Percentiles rank a stretch among this genome's conserved stretches.
Conservation (phyloP, 805 yeast species). For the Ogataea kodamae region DNA sequence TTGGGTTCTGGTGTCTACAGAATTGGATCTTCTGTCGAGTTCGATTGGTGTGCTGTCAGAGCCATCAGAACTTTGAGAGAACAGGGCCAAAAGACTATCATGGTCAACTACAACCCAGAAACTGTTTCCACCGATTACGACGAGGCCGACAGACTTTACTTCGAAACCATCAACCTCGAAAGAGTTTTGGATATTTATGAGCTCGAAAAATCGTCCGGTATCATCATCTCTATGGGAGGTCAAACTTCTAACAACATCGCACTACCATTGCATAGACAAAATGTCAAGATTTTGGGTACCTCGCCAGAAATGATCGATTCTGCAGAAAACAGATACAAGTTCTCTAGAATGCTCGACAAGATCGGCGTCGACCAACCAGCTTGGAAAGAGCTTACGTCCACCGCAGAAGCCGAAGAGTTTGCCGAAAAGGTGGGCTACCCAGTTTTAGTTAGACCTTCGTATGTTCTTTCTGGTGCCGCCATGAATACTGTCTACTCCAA, state of each 20-base stretch:
- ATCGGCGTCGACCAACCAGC: slow-evolving; percentile 99
- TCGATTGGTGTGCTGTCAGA: slow-evolving; percentile 99
- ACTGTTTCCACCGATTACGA: slow-evolving; percentile 98
- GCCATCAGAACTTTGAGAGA: slow-evolving; percentile 92
- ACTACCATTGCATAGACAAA: slow-evolving; percentile 84
- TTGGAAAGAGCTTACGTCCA: slow-evolving; percentile 95
- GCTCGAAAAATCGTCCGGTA: slow-evolving; percentile 85
- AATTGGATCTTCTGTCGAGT: slow-evolving; percentile 97
- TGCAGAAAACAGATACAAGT: slow-evolving; percentile 97
- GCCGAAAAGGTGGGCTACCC: slow-evolving; percentile 92
- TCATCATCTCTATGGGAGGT: slow-evolving; percentile 97
- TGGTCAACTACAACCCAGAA: slow-evolving; percentile 98
- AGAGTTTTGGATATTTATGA: slow-evolving; percentile 94
- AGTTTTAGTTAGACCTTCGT: slow-evolving; percentile 95
- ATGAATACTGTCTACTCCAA: slow-evolving; percentile 94
- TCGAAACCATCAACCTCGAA: slow-evolving; percentile 92
- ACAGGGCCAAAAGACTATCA: slow-evolving; percentile 82
- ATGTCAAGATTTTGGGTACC: slow-evolving; percentile 93
- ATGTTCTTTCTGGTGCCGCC: slow-evolving; percentile 97
- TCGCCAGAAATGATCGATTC: slow-evolving; percentile 98
- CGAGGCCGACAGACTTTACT: slow-evolving; percentile 95
- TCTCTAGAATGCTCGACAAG: slow-evolving; percentile 93
- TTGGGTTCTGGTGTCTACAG: slow-evolving; percentile 98
- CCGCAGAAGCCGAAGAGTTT: slow-evolving; percentile 87
- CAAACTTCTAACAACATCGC: slow-evolving; percentile 98